These are phyloP conservation scores for Boeremia lycopersici DNA, from an alignment of 2,329 filamentous ascomycete species.

Conservation along the genomic window DNA sequence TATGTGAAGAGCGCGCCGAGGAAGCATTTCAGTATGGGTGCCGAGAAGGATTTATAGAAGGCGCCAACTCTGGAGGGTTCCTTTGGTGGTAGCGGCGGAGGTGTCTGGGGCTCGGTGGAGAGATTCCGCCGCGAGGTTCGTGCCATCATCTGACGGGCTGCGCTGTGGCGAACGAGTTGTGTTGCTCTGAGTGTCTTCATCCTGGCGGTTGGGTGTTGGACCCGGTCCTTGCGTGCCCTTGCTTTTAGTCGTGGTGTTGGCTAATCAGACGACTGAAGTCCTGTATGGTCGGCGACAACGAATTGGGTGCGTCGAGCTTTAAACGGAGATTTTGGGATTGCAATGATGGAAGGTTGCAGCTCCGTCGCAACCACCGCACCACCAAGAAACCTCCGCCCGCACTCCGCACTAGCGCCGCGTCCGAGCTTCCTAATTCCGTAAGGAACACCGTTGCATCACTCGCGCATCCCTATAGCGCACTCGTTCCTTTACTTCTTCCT, in stretches of 20 bases:
- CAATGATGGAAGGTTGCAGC: not conserved
- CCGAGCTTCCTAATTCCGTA: constrained; percentile 29
- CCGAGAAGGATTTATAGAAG: constrained; percentile 77
- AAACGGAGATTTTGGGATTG: not conserved
- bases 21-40: constrained; percentile 75
- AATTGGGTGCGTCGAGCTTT: not conserved
- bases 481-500: constrained; percentile 4
- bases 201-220: not conserved
- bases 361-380: not conserved
- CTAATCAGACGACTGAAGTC: not conserved
- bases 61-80: constrained; percentile 45
- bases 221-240: not conserved
- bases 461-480: constrained; percentile 3
- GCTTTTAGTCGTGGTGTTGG: not conserved
- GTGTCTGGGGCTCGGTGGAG: constrained; percentile 7
- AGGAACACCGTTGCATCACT: constrained; percentile 44
- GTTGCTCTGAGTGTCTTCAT: constrained; percentile 2
- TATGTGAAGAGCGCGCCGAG: constrained; percentile 79
- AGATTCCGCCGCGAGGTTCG: constrained; percentile 1
- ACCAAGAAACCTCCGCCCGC: constrained; percentile 28
- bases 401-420: constrained; percentile 17
- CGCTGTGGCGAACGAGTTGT: constrained; percentile 2
- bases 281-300: not conserved
- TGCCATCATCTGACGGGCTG: not conserved
- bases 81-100: constrained; percentile 45